Conservation (phyloP, 441 rosid genomes). For the Populus hybrid region DNA sequence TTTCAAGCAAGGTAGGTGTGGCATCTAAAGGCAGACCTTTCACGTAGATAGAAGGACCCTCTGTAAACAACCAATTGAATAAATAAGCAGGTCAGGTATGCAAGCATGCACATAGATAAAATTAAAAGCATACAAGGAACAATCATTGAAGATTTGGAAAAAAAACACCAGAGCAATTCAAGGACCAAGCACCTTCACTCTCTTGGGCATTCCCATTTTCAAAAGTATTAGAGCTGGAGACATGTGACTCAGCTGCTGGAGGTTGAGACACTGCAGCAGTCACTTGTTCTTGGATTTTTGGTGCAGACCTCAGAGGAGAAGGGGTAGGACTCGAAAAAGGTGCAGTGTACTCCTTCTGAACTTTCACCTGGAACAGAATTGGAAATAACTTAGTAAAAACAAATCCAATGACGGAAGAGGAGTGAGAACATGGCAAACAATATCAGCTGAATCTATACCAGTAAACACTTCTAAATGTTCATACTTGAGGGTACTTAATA, state of each 20-base stretch:
- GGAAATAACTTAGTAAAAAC: background rate
- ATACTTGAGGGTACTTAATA: background rate
- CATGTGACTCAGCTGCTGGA: slow-evolving; percentile 33
- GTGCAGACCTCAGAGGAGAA: slow-evolving; percentile 39
- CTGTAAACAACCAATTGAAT: slow-evolving; percentile 33
- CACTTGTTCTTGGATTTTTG: slow-evolving; percentile 51
- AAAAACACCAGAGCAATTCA: background rate
- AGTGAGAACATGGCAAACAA: background rate
- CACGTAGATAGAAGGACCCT: slow-evolving; percentile 74
- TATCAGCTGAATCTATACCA: background rate
- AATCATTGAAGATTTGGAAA: background rate
- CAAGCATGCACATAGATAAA: background rate
- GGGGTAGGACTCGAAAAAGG: slow-evolving; percentile 35
- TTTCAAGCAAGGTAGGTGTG: slow-evolving; percentile 53
- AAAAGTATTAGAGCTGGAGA: slow-evolving; percentile 31
- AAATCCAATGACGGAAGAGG: background rate
- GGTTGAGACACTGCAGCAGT: slow-evolving; percentile 35
- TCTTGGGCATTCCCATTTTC: slow-evolving; percentile 63
- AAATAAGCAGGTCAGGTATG: slow-evolving; percentile 8
- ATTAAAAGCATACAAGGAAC: background rate
- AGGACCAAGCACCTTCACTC: slow-evolving; percentile 42
- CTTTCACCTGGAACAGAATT: slow-evolving; percentile 46
- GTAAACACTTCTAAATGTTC: background rate
- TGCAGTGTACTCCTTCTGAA: slow-evolving; percentile 51
- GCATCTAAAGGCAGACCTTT: slow-evolving; percentile 71